Evolutionary conservation across 225 moss, liverwort and hornwort genomes (phyloP), one percentile per base, ranked within the genome.

Genomic region (Marchantia paleacea): DNA sequence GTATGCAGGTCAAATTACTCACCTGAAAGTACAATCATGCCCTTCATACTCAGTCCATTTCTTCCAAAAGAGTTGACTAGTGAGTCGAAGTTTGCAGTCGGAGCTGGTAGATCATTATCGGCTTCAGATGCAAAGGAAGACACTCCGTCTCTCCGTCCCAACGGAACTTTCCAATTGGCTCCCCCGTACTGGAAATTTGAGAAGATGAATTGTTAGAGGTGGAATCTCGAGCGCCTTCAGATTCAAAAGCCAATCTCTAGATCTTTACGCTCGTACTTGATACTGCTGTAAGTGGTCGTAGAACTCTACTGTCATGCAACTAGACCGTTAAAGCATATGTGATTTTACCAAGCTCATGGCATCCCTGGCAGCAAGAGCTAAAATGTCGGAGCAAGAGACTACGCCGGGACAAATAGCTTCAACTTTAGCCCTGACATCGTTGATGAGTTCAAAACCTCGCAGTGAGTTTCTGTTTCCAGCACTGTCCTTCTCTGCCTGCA

Each of bases 111-210:
- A 6, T 78, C 50, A 3, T 29, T 16, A 9, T 24, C 49, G 47
- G 78, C 78, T 48, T 78, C 25, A 25, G 60, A 19, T 49, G 39
- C n/a, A 15, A 60, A 51, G 12, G 47, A 28, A 12, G 47, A 14
- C 10, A 48, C 4, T 57, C 63, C 78, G 52, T 78, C 78, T 64
- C 78, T 63, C 48, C 78, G 78, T 8, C 78, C 78, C 78, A 78
- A 6, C 9, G 30, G 24, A n/a, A 78, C 78, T 7, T 7, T 62
- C 78, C 78, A 78, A 5, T 26, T 55, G 7, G 26, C 26, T 13
- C 75, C 75, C 20, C 26, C 75, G 47, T 82, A 79, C 87, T 87
- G 84, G 19, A 72, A 8, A 15, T 68, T 29, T 14, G 31, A 15
- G 16, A 62, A 24, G 2, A 39, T 39, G 39, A 5, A 39, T 39